Percentiles rank a stretch among this genome's conserved stretches.
phyloP scores from a whole-genome alignment of 2,329 filamentous ascomycete species.

The Trichoderma koningiopsis region DNA sequence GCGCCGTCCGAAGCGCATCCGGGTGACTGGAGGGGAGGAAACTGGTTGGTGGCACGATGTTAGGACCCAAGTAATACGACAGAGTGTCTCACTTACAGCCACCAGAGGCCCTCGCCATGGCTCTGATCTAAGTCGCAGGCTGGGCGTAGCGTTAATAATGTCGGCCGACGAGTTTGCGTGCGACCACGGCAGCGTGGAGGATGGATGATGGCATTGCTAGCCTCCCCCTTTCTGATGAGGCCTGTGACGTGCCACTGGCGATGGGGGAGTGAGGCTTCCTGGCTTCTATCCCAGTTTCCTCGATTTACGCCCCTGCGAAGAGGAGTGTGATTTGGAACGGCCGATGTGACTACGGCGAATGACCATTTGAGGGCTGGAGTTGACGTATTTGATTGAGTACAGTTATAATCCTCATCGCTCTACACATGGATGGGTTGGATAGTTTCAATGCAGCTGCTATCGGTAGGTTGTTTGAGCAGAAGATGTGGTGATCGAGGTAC shows the following conservation, averaged over 20 bases:
- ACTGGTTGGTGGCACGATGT: constrained; percentile 11
- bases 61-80: constrained; percentile 8
- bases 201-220: constrained; percentile 22
- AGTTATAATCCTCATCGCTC: neutral
- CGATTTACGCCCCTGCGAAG: neutral
- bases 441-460: neutral
- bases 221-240: constrained; percentile 5
- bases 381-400: neutral
- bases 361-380: neutral
- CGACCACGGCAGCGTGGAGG: constrained; percentile 10
- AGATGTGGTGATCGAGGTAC: neutral
- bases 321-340: neutral
- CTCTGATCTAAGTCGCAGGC: constrained; percentile 9
- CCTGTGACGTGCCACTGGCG: neutral
- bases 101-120: neutral
- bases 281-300: neutral
- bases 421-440: no score
- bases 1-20: constrained; percentile 17
- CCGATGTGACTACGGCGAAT: neutral
- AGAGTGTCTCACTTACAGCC: constrained; percentile 16
- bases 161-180: constrained; percentile 21
- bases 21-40: constrained; percentile 10
- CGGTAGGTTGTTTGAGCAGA: neutral
- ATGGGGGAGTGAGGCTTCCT: neutral
- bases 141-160: constrained; percentile 6